A percentile compares a stretch with the other conserved stretches of the same genome.
Evolutionary conservation across 73 alveolate genomes (phyloP).

Genomic region (Tetrahymena borealis): DNA sequence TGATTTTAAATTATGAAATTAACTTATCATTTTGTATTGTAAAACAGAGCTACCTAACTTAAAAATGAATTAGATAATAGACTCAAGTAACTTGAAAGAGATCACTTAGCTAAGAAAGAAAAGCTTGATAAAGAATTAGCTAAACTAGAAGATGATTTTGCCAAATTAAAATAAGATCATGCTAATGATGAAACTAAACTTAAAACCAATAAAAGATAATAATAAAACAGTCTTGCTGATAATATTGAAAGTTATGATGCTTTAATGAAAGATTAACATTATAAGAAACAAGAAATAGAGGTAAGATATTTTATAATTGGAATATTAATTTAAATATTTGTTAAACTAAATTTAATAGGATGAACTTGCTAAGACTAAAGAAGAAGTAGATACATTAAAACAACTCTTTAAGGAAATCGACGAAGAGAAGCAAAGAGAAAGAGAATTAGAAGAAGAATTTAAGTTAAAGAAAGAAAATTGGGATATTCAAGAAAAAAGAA

Average conservation of each 20-base stretch:
- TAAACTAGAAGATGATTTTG: conserved; percentile 7
- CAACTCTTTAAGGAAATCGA: conserved; percentile 26
- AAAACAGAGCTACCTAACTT: neutral
- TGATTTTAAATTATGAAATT: too few species aligned
- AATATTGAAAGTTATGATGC: conserved; percentile 22
- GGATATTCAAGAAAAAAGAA: conserved; percentile 15
- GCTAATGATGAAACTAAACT: conserved; percentile 20
- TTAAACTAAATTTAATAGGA: neutral
- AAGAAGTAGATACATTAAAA: conserved; percentile 9
- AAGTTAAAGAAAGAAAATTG: conserved; percentile 16
- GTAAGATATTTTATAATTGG: neutral
- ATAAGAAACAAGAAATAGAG: conserved; percentile 8
- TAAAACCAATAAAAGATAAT: conserved; percentile 12
- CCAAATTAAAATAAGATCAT: conserved; percentile 33
- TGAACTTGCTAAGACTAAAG: conserved; percentile 16
- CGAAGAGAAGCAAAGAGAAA: conserved; percentile 40
- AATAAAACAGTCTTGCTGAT: conserved; percentile 22
- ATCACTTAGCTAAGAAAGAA: conserved; percentile 30
- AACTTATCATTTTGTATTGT: neutral
- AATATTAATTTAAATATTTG: too few species aligned
- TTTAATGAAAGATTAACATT: conserved; percentile 26
- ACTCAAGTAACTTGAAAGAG: conserved; percentile 23
- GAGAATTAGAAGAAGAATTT: conserved; percentile 43
- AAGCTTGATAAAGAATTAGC: conserved; percentile 13
- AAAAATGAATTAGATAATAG: conserved; percentile 4